These are phyloP conservation scores for Polygonum aviculare DNA, from an alignment of 148 eudicot genomes.

Conservation along the genomic window DNA sequence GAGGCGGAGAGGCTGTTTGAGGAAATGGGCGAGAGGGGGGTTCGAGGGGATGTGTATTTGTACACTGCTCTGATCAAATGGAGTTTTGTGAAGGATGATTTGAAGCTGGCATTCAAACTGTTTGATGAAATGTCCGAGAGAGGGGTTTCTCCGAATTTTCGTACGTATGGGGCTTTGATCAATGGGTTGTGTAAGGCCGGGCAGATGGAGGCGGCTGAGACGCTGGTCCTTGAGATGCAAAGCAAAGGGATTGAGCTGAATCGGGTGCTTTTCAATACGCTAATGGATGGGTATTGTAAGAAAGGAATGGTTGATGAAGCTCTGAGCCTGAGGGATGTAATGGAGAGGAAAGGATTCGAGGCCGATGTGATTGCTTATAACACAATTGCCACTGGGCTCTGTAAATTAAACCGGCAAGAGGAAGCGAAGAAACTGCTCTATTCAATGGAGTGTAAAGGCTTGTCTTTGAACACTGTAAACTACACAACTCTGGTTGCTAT, in stretches of 20 bases:
- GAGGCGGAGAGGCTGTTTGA: conserved; percentile 50
- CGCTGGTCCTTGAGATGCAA: conserved; percentile 68
- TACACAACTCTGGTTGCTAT: conserved; percentile 62
- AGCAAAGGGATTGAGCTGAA: conserved; percentile 55
- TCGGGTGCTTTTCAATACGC: conserved; percentile 52
- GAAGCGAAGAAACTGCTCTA: conserved; percentile 60
- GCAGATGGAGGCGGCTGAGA: conserved; percentile 57
- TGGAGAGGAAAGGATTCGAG: conserved; percentile 64
- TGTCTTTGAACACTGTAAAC: conserved; percentile 39
- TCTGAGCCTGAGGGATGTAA: conserved; percentile 31
- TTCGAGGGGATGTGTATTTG: conserved; percentile 41
- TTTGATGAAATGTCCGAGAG: conserved; percentile 69
- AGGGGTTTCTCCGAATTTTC: conserved; percentile 50
- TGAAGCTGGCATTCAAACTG: conserved; percentile 52
- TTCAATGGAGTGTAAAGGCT: conserved; percentile 60
- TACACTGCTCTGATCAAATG: conserved; percentile 57
- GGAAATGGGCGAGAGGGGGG: conserved; percentile 42
- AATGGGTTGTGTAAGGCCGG: conserved; percentile 74
- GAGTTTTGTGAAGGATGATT: conserved; percentile 37
- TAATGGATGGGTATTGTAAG: conserved; percentile 70
- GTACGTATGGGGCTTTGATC: conserved; percentile 66
- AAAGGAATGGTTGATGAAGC: conserved; percentile 68
- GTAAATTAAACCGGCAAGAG: conserved; percentile 48
- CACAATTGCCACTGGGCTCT: conserved; percentile 59
- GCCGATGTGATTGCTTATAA: conserved; percentile 48